phyloP scores from a whole-genome alignment of 164 flowering plant species.

The Vitis cinerea region DNA sequence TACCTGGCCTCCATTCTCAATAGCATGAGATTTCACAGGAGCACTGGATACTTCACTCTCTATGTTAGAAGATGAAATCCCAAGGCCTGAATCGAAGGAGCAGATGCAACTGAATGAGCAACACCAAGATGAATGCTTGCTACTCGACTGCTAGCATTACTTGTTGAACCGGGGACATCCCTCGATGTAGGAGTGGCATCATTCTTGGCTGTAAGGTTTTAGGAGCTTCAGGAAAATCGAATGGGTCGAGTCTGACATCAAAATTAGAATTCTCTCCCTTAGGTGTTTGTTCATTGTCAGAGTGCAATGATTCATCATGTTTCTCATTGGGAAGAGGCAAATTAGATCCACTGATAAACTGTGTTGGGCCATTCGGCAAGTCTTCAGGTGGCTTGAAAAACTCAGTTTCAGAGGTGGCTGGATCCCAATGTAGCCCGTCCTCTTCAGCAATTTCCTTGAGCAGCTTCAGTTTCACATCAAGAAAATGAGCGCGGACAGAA shows the following conservation, averaged over 20 bases:
- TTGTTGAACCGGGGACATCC: constrained; percentile 49
- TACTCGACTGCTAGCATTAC: constrained; percentile 28
- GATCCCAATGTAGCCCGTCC: constrained; percentile 87
- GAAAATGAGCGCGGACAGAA: constrained; percentile 84
- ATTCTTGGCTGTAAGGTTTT: constrained; percentile 27
- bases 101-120: constrained; percentile 36
- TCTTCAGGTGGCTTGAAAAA: constrained; percentile 81
- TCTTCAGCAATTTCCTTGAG: constrained; percentile 96
- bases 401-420: constrained; percentile 73
- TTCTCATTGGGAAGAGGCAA: constrained; percentile 78
- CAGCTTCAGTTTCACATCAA: constrained; percentile 75
- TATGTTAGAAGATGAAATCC: constrained; percentile 21
- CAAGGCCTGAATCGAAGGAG: constrained; percentile 35
- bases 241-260: too few relatives aligned
- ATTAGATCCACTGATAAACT: constrained; percentile 65
- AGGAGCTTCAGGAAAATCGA: too few relatives aligned
- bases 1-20: constrained; percentile 30
- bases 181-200: constrained; percentile 44
- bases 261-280: too few relatives aligned
- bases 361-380: constrained; percentile 79
- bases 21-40: constrained; percentile 29
- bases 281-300: constrained; percentile 27
- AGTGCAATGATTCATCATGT: constrained; percentile 44
- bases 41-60: constrained; percentile 34
- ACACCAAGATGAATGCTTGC: constrained; percentile 30